These are phyloP conservation scores for Saussurea involucrata DNA, from an alignment of 129 eudicot species.

Conservation along the genomic window DNA sequence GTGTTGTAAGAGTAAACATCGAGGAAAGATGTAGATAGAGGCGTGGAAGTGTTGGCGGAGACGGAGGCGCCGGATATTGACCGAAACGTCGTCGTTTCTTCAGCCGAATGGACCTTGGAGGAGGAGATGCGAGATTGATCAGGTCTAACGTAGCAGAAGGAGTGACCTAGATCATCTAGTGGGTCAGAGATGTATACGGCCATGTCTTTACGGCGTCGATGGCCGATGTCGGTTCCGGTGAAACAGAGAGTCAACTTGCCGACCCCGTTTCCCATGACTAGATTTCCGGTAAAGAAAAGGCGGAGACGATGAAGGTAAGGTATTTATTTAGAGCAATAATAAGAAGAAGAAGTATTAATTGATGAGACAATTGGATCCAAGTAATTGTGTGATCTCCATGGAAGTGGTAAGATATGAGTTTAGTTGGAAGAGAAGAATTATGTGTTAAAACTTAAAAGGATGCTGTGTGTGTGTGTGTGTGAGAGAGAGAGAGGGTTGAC, in stretches of 20 bases:
- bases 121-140: slow-evolving; percentile 42
- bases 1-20: slow-evolving; percentile 48
- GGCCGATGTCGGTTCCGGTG: slow-evolving; percentile 52
- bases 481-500: slow-evolving; percentile 44
- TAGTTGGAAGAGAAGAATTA: slow-evolving; percentile 3
- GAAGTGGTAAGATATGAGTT: slow-evolving; percentile 1
- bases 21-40: slow-evolving; percentile 55
- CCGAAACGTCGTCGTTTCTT: slow-evolving; percentile 62
- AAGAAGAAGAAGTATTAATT: neutral
- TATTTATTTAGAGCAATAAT: neutral
- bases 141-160: slow-evolving; percentile 83
- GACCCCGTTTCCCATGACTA: slow-evolving; percentile 72
- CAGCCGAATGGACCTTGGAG: slow-evolving; percentile 69
- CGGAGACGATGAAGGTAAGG: neutral
- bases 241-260: slow-evolving; percentile 75
- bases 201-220: slow-evolving; percentile 43
- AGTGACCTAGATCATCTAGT: slow-evolving; percentile 85
- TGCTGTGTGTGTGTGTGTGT: slow-evolving; percentile 15
- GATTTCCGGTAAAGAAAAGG: neutral
- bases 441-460: no score
- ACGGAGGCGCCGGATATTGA: slow-evolving; percentile 95
- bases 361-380: neutral
- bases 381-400: slow-evolving; percentile 18
- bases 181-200: slow-evolving; percentile 53
- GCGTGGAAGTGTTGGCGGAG: slow-evolving; percentile 89